Conservation (phyloP, 2,329 filamentous ascomycete genomes). For the Tolypocladium ophioglossoides region DNA sequence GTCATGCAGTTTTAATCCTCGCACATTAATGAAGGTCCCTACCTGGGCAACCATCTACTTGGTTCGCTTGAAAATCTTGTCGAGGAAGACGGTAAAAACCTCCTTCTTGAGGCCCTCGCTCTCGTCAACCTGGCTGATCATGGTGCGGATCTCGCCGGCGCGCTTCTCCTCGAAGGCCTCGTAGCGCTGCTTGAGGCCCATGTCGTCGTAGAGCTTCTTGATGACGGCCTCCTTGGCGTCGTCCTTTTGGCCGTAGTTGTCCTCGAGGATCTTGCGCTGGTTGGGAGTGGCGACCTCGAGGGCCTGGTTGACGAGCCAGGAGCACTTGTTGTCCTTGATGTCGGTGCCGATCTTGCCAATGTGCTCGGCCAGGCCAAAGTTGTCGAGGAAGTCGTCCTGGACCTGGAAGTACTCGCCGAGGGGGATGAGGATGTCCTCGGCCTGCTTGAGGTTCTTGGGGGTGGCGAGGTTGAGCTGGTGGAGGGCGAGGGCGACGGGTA, state of each 20-base stretch:
- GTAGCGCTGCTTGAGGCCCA: constrained; percentile 76
- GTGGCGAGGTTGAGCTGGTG: constrained; percentile 79
- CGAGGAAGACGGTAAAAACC: constrained; percentile 80
- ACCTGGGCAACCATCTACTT: constrained; percentile 54
- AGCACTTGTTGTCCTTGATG: constrained; percentile 99
- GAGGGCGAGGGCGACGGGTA: constrained; percentile 85
- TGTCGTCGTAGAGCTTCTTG: constrained; percentile 80
- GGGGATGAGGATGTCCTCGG: constrained; percentile 86
- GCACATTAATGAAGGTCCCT: background rate
- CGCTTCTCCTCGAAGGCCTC: constrained; percentile 81
- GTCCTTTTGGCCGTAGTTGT: constrained; percentile 93
- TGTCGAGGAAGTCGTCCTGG: constrained; percentile 98
- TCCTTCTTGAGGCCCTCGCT: constrained; percentile 78
- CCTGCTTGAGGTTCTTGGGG: constrained; percentile 77
- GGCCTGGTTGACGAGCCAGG: constrained; percentile 94
- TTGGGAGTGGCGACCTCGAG: constrained; percentile 69
- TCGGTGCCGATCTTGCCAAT: constrained; percentile 99
- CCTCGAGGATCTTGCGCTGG: constrained; percentile 78
- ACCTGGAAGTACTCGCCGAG: constrained; percentile 99
- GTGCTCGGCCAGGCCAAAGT: constrained; percentile 82
- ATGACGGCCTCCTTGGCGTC: constrained; percentile 69
- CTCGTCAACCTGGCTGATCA: constrained; percentile 78
- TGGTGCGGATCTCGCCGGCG: constrained; percentile 63
- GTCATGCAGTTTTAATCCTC: background rate
- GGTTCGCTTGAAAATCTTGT: constrained; percentile 97